phyloP scores from a whole-genome alignment of 495 filamentous ascomycete species.

The Paragyromitra xinjiangensis region DNA sequence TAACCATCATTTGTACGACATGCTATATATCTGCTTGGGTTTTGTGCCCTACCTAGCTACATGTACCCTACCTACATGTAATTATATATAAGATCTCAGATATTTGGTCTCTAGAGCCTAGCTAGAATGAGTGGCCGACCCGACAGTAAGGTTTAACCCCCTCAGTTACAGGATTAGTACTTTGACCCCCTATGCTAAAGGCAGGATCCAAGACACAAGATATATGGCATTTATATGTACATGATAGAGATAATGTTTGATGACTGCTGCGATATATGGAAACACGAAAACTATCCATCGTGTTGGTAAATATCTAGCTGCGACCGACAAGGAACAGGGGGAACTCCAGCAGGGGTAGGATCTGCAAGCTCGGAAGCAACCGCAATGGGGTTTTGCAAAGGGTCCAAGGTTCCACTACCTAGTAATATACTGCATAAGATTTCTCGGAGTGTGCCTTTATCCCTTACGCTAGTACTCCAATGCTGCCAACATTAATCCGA shows the following conservation, averaged over 20 bases:
- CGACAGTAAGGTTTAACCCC: not conserved
- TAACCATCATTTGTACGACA: not conserved
- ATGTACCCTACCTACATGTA: too few relatives aligned
- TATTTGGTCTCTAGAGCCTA: too few relatives aligned
- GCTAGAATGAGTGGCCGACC: too few relatives aligned
- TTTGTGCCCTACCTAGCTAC: too few relatives aligned
- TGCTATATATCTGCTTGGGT: not conserved
- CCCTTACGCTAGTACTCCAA: too few relatives aligned
- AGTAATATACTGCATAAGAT: too few relatives aligned
- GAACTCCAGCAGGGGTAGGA: not conserved
- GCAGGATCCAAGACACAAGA: not conserved
- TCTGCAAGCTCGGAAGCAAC: not conserved
- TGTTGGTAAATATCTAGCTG: not conserved
- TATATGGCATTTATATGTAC: not conserved
- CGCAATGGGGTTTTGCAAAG: constrained; percentile 4
- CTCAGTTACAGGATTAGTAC: too few relatives aligned
- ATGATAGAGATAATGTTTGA: not conserved
- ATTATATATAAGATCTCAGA: too few relatives aligned
- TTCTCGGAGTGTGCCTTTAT: not conserved
- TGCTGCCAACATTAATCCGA: too few relatives aligned
- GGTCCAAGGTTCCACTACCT: not conserved
- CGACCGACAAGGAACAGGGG: not conserved
- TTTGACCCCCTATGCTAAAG: not conserved
- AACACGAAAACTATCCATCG: not conserved
- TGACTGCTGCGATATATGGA: not conserved